Percentiles rank a stretch among this genome's conserved stretches.
These are phyloP conservation scores for Lantana camara DNA, from an alignment of 257 asterid genomes.

Conservation along the genomic window DNA sequence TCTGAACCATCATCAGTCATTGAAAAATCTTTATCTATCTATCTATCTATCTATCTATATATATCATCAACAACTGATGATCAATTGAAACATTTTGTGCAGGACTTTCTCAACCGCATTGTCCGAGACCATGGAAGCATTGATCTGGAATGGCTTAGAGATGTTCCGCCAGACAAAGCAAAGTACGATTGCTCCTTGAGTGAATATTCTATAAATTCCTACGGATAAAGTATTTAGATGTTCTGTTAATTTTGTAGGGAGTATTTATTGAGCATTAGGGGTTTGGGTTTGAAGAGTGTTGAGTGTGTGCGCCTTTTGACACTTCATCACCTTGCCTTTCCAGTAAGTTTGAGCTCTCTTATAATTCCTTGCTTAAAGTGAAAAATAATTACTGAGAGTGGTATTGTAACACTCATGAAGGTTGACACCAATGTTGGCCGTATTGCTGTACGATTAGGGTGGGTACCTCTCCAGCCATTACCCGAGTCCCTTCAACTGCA, in stretches of 20 bases:
- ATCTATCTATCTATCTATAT: no score
- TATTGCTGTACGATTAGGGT: slow-evolving; percentile 96
- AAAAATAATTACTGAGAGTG: slow-evolving; percentile 29
- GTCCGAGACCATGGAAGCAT: slow-evolving; percentile 86
- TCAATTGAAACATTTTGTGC: slow-evolving; percentile 36
- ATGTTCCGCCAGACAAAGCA: slow-evolving; percentile 91
- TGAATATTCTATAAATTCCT: slow-evolving; percentile 14
- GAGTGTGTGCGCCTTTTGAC: slow-evolving; percentile 98
- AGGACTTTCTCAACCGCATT: slow-evolving; percentile 85
- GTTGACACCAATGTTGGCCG: slow-evolving; percentile 99
- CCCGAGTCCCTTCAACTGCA: slow-evolving; percentile 98
- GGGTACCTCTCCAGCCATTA: slow-evolving; percentile 99
- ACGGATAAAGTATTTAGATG: slow-evolving; percentile 8
- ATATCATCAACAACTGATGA: slow-evolving; percentile 33
- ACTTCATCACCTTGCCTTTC: slow-evolving; percentile 98
- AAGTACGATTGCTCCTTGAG: slow-evolving; percentile 54
- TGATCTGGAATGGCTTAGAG: slow-evolving; percentile 96
- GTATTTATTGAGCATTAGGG: slow-evolving; percentile 87
- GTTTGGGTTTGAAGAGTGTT: slow-evolving; percentile 93
- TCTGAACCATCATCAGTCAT: slow-evolving; percentile 13
- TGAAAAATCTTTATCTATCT: slow-evolving; percentile 13
- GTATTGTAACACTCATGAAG: slow-evolving; percentile 45
- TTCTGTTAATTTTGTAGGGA: slow-evolving; percentile 62
- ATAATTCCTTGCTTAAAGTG: slow-evolving; percentile 20
- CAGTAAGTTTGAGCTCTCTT: slow-evolving; percentile 62